These are phyloP conservation scores for Podaxis pistillaris DNA, from an alignment of 768 basidiomycete species.

Conservation along the genomic window DNA sequence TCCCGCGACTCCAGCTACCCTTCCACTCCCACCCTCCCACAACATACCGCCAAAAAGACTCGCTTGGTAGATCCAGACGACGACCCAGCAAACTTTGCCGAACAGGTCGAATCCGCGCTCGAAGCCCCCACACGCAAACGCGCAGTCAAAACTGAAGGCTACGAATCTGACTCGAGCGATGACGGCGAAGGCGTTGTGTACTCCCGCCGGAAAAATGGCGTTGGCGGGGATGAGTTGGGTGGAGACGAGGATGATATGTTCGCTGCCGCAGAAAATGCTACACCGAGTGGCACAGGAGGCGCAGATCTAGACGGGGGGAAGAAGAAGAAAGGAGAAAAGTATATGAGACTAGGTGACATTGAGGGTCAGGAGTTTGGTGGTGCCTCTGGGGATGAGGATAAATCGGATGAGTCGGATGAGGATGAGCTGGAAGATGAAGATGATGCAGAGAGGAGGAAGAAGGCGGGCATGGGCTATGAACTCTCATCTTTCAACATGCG, in stretches of 20 bases:
- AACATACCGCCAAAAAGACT: slow-evolving; percentile 60
- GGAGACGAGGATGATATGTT: slow-evolving; percentile 80
- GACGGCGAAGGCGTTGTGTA: slow-evolving; percentile 92
- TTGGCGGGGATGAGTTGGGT: slow-evolving; percentile 37
- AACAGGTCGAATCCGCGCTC: slow-evolving; percentile 73
- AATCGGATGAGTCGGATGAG: slow-evolving; percentile 37
- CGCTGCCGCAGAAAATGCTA: slow-evolving; percentile 57
- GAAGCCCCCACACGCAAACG: slow-evolving; percentile 71
- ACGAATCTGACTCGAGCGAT: slow-evolving; percentile 92
- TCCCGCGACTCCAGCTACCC: slow-evolving; percentile 26
- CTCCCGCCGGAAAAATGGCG: slow-evolving; percentile 65
- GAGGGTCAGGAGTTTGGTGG: slow-evolving; percentile 92
- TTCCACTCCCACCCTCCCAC: neutral
- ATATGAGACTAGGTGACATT: slow-evolving; percentile 87
- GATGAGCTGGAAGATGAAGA: slow-evolving; percentile 73
- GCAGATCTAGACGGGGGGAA: slow-evolving; percentile 22
- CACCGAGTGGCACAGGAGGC: neutral
- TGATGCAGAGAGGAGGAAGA: slow-evolving; percentile 70
- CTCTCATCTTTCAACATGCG: slow-evolving; percentile 98
- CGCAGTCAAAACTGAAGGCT: slow-evolving; percentile 80
- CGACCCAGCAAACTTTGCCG: slow-evolving; percentile 73
- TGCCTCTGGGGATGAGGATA: slow-evolving; percentile 34
- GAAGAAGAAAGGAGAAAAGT: slow-evolving; percentile 67
- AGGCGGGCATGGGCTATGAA: slow-evolving; percentile 90
- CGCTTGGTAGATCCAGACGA: slow-evolving; percentile 76